These are phyloP conservation scores for Ophiosphaerella korrae DNA, from an alignment of 2,329 filamentous ascomycete species.

Conservation along the genomic window DNA sequence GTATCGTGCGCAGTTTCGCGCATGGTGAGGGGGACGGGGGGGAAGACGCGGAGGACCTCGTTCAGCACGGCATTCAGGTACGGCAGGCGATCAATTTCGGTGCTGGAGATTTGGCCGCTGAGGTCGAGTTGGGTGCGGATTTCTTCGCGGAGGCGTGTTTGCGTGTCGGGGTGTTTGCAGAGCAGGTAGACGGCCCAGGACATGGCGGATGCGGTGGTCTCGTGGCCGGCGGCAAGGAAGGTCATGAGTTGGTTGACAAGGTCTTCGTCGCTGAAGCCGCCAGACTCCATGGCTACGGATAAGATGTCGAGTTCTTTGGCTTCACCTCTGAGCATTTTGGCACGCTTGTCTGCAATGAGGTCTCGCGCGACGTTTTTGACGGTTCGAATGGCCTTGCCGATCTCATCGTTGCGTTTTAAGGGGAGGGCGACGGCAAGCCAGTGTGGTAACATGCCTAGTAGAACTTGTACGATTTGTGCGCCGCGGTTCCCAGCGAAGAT, in stretches of 20 bases:
- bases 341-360: constrained; percentile 74
- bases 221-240: constrained; percentile 74
- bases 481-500: constrained; percentile 57
- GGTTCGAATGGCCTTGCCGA: constrained; percentile 41
- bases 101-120: constrained; percentile 53
- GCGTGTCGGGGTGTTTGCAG: constrained; percentile 55
- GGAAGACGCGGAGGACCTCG: constrained; percentile 75
- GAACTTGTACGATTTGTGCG: constrained; percentile 61
- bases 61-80: constrained; percentile 78
- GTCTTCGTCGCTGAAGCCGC: constrained; percentile 76
- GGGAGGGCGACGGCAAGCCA: constrained; percentile 69
- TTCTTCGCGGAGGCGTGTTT: constrained; percentile 57
- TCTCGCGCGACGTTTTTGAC: constrained; percentile 67
- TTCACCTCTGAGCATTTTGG: constrained; percentile 53
- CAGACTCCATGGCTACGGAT: constrained; percentile 77
- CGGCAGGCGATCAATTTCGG: constrained; percentile 72
- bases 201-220: constrained; percentile 61
- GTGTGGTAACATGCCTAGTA: constrained; percentile 66
- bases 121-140: constrained; percentile 49
- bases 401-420: constrained; percentile 66
- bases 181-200: constrained; percentile 62
- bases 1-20: constrained; percentile 70
- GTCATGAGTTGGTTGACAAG: constrained; percentile 92
- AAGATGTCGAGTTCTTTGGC: constrained; percentile 72
- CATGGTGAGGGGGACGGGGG: constrained; percentile 73